Evolutionary conservation across 2,329 filamentous ascomycete species (phyloP).

Genomic region (Botryotinia globosa): DNA sequence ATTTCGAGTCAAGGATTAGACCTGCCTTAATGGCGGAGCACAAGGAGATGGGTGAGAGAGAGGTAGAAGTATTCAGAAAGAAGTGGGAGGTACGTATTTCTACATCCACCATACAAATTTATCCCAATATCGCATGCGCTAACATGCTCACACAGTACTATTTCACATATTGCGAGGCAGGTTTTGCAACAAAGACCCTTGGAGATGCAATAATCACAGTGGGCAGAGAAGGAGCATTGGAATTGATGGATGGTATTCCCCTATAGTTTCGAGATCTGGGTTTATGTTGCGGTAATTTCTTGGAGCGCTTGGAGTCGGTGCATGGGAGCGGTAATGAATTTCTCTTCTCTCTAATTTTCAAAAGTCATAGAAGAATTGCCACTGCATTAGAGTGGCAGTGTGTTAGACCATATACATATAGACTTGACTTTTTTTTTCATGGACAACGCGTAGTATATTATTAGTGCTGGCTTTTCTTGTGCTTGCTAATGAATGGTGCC

Average conservation of each 20-base stretch:
- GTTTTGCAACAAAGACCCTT: slow-evolving; percentile 68
- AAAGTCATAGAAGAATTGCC: background rate
- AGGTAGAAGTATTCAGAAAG: slow-evolving; percentile 63
- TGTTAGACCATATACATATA: slow-evolving; percentile 10
- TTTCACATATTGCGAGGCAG: slow-evolving; percentile 72
- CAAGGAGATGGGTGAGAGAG: slow-evolving; percentile 56
- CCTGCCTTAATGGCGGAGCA: slow-evolving; percentile 59
- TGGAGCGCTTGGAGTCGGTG: slow-evolving; percentile 6
- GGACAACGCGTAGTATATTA: background rate
- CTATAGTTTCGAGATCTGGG: slow-evolving; percentile 43
- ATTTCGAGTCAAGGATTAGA: slow-evolving; percentile 59
- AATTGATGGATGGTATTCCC: slow-evolving; percentile 69
- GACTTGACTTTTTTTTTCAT: background rate
- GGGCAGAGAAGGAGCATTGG: slow-evolving; percentile 49
- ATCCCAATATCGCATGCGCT: slow-evolving; percentile 19
- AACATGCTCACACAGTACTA: slow-evolving; percentile 56
- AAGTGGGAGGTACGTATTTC: slow-evolving; percentile 62
- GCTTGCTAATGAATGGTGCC: background rate
- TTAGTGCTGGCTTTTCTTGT: background rate
- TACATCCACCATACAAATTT: background rate
- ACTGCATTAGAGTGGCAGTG: background rate
- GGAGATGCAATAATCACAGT: slow-evolving; percentile 72
- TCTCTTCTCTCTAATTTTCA: background rate
- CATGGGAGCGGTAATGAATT: background rate
- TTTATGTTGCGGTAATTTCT: background rate